Percentiles rank a stretch among this genome's conserved stretches.
Conservation (phyloP, 805 yeast species). For the Candida insectorum region DNA sequence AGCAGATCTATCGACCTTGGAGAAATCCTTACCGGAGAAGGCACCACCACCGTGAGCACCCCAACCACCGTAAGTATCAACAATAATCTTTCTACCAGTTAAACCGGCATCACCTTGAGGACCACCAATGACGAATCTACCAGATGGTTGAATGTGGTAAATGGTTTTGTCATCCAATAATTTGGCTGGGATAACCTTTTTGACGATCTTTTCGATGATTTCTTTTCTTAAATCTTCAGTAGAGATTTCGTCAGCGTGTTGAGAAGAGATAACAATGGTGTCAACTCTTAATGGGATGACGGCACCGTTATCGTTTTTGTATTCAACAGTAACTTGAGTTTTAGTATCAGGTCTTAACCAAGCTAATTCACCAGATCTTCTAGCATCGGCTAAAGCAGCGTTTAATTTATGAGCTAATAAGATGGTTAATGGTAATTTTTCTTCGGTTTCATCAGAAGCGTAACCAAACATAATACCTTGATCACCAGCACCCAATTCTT, state of each 20-base stretch:
- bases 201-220: constrained; percentile 74
- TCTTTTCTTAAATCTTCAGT: constrained; percentile 87
- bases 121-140: constrained; percentile 99
- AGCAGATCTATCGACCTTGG: constrained; percentile 99
- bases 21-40: constrained; percentile 99
- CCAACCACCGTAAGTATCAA: constrained; percentile 99
- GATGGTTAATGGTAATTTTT: constrained; percentile 92
- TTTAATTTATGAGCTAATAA: constrained; percentile 93
- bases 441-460: constrained; percentile 98
- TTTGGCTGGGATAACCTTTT: constrained; percentile 88
- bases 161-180: constrained; percentile 91
- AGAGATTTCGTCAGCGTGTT: constrained; percentile 93
- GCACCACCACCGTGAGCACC: constrained; percentile 99
- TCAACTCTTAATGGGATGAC: constrained; percentile 95
- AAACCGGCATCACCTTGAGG: constrained; percentile 99
- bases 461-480: constrained; percentile 99
- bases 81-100: constrained; percentile 99
- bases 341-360: constrained; percentile 99
- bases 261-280: constrained; percentile 96
- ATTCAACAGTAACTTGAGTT: constrained; percentile 98
- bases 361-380: constrained; percentile 90
- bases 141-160: constrained; percentile 99
- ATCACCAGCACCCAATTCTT: constrained; percentile 99
- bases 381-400: constrained; percentile 94
- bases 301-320: constrained; percentile 91